phyloP scores from a whole-genome alignment of 345 rosid species.

The Rhodomyrtus tomentosa region DNA sequence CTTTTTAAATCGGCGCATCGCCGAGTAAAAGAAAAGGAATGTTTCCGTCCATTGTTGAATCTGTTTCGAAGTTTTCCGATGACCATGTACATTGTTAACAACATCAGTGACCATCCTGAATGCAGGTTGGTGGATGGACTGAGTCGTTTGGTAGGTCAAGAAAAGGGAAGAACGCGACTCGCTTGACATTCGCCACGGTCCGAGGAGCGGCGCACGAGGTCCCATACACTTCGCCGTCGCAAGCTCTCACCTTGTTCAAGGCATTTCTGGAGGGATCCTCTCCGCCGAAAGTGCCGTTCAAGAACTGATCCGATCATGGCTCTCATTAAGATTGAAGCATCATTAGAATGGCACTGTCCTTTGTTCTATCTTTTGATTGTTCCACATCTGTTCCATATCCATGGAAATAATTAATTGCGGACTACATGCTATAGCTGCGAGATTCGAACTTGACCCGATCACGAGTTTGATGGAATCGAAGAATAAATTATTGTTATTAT shows the following conservation, averaged over 20 bases:
- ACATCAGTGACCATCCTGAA: neutral
- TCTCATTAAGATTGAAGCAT: too few relatives aligned
- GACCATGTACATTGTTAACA: neutral
- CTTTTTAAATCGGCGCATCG: neutral
- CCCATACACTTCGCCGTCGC: neutral
- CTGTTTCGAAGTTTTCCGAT: neutral
- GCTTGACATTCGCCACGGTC: neutral
- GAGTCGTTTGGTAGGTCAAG: neutral
- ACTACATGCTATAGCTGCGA: too few relatives aligned
- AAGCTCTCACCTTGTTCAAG: neutral
- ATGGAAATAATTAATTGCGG: too few relatives aligned
- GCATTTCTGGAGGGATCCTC: neutral
- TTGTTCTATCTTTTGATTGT: too few relatives aligned
- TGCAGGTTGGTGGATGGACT: conserved; percentile 1
- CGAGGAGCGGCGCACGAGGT: conserved; percentile 2
- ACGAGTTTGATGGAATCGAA: too few relatives aligned
- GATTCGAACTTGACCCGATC: too few relatives aligned
- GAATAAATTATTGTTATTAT: too few relatives aligned
- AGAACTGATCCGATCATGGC: neutral
- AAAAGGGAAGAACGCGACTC: neutral
- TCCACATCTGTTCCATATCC: too few relatives aligned
- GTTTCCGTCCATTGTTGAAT: neutral
- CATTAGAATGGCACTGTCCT: too few relatives aligned
- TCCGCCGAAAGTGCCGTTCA: neutral
- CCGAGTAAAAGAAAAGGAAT: neutral